Evolutionary conservation across 345 rosid species (phyloP), one percentile per base, ranked within the genome.

Genomic region (Brassica rapa): DNA sequence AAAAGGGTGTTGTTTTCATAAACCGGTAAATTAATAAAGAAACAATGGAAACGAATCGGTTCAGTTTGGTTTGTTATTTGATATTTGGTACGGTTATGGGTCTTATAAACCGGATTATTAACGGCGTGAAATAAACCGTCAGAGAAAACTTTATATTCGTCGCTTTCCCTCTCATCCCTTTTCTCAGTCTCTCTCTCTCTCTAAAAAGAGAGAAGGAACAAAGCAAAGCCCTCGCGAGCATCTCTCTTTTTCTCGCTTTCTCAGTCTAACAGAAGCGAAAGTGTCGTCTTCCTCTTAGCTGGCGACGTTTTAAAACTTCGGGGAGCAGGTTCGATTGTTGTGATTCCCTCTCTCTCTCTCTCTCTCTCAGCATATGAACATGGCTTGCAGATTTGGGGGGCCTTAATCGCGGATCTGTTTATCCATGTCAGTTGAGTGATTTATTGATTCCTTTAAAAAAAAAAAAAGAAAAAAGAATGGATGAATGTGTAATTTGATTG

Each of bases 391-490:
- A 61, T 66, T 69, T 79, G 46, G 9, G 30, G 30, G 82, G 90
- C 86, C 33, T 43, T 77, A 64, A 62, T 76, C 80, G 86, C 87
- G 98, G 97, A 91, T 89, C 89, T 81, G 30, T 78, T 78, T 78
- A 83, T 76, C 83, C 41, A 37, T 37, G 41, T 37, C 41, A 37
- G 8, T 35, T 35, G 41, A 35, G 10, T 35, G 37, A 32, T 32
- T 32, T 32, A 32, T 6, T 25, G 35, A 32, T 32, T 32, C 35
- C 35, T 32, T 32, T 25, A 32, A 32, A 5, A 33, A 33, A 33
- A 32, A 33, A 6, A 33, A 0, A 6, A 33, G 0, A 5, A 33
- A 33, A 33, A 5, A 4, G 5, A 6, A 5, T 33, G 37, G 37
- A 33, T 33, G 37, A 30, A 6, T 33, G 39, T 35, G 39, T 5